Base-by-base conservation (phyloP, 805 yeast species). In the Kazachstania kunashirensis region DNA sequence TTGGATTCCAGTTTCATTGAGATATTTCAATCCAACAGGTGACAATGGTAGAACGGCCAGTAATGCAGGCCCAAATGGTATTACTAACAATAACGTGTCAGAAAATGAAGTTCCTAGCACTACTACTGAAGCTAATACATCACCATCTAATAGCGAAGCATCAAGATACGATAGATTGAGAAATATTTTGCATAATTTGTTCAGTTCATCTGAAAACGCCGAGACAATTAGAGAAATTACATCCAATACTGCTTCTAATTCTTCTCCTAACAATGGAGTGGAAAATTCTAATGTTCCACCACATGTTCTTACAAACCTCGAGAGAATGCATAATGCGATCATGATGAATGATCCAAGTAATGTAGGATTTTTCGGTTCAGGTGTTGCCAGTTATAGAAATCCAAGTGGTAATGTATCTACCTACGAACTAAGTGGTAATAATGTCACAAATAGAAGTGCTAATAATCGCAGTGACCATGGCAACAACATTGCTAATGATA, bases 371-470 rank as follows among this genome's bases (percentile, higher is more conserved):
- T 57, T 57, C 29, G 50, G 45, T 37, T 40, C 53, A 5, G 63
- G 63, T 17, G 63, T 57, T 8, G 63, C 60, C 7, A 57, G 62
- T 42, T 48, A 39, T 30, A 53, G 63, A 44, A 43, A 45, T 28
- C 46, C 38, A 15, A 41, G 45, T 31, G 63, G 63, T 10, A 36
- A 40, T 13, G 61, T 58, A 7, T 40, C 56, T 5, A 53, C 57
- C 8, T 46, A 36, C 31, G 40, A 41, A 16, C 27, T 48, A 4
- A 42, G 36, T 24, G 31, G 38, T 24, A 29, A 33, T 19, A 17
- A 10, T 17, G n/a, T 19, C 6, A 10, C 29, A n/a, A 13, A 26
- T 14, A 26, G 16, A 13, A 9, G 18, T n/a, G n/a, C n/a, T n/a
- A n/a, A n/a, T n/a, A n/a, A n/a, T n/a, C n/a, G n/a, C n/a, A n/a